These are phyloP conservation scores for Rhinocladiella mackenziei DNA, from an alignment of 2,329 filamentous ascomycete species.

Conservation along the genomic window DNA sequence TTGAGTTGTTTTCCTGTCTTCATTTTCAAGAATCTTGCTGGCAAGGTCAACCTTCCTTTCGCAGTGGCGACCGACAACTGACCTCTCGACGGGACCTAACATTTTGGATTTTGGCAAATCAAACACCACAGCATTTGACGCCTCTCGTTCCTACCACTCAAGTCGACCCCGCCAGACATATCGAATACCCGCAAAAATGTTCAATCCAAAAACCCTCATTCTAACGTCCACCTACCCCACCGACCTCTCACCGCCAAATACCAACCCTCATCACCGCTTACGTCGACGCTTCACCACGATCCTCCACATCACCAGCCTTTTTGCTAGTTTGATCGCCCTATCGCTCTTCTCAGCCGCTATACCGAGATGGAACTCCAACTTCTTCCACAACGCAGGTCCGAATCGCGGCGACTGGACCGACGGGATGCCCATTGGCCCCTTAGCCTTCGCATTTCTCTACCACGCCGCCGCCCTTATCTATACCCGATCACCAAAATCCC, in stretches of 20 bases:
- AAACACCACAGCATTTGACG: no score
- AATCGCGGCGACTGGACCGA: constrained; percentile 34
- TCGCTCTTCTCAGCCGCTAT: constrained; percentile 32
- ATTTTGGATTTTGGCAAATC: no score
- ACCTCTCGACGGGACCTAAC: no score
- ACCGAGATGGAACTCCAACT: constrained; percentile 31
- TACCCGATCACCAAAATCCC: constrained; percentile 4
- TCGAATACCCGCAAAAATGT: constrained; percentile 4
- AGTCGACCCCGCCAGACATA: no score
- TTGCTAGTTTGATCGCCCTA: constrained; percentile 30
- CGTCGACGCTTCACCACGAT: constrained; percentile 21
- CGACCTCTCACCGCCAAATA: constrained; percentile 10
- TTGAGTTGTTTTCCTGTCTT: not conserved
- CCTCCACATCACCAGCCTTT: constrained; percentile 26
- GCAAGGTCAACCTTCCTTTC: not conserved
- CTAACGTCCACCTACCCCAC: constrained; percentile 20
- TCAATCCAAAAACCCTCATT: constrained; percentile 21
- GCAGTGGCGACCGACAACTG: no score
- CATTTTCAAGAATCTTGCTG: constrained; percentile 3
- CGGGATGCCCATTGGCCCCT: constrained; percentile 31
- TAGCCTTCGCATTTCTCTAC: constrained; percentile 24
- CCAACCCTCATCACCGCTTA: constrained; percentile 9
- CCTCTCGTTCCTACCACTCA: no score
- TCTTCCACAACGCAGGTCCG: constrained; percentile 31
- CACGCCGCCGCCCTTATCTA: constrained; percentile 17